Evolutionary conservation across 345 rosid genomes (phyloP).

Genomic region (Zanthoxylum bungeanum): DNA sequence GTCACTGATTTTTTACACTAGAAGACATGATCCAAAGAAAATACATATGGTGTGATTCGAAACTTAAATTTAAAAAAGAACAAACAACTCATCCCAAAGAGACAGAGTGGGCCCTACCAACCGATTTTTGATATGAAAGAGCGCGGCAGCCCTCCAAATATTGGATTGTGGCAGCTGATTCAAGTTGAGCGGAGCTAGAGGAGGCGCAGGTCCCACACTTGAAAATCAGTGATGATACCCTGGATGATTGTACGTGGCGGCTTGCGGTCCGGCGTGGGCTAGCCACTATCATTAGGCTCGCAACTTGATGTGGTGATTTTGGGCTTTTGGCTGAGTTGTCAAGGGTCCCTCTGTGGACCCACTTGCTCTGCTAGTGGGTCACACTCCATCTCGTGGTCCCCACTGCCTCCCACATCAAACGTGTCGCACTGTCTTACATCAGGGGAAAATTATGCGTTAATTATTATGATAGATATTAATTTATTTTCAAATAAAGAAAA

Average conservation of each 20-base stretch:
- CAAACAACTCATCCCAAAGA: too few species aligned
- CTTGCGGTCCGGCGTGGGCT: conserved; percentile 64
- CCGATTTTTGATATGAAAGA: conserved; percentile 17
- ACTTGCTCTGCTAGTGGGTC: neutral
- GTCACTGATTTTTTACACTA: too few species aligned
- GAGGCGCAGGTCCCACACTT: conserved; percentile 27
- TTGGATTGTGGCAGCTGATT: conserved; percentile 12
- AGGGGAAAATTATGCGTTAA: neutral
- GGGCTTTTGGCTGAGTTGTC: conserved; percentile 19
- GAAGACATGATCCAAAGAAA: too few species aligned
- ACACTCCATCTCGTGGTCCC: neutral
- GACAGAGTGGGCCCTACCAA: conserved; percentile 9
- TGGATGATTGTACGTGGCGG: conserved; percentile 44
- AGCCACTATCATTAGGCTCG: conserved; percentile 54
- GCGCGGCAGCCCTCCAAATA: conserved; percentile 28
- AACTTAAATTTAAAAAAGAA: too few species aligned
- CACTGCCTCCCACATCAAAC: neutral
- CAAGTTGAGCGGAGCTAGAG: conserved; percentile 12
- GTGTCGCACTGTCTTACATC: neutral
- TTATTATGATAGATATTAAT: neutral
- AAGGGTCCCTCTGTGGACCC: conserved; percentile 15
- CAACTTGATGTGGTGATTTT: conserved; percentile 33
- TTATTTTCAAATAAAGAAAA: too few species aligned
- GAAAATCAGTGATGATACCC: conserved; percentile 10
- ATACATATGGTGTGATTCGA: too few species aligned